Base-by-base conservation (phyloP, 805 yeast genomes). In the Diddensiella transvaalensis region DNA sequence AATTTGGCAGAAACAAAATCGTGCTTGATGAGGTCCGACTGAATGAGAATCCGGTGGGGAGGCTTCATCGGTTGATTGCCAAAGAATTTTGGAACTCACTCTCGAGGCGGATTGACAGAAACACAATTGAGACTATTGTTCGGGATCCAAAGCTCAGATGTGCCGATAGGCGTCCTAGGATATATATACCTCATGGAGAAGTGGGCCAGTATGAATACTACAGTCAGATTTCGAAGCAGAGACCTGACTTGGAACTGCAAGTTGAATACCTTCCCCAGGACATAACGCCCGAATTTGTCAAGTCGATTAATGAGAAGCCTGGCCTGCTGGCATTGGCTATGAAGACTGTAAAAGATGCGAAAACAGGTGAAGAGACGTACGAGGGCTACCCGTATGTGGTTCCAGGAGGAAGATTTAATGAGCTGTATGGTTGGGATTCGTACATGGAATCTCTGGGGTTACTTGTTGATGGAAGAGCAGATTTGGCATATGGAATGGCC, bases 391-490 rank as follows among this genome's bases (percentile, higher is more conserved):
- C 96, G 0, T 91, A 91, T 65, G 85, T 87, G 15, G 98, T 91
- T 21, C 99, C 99, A 1, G 99, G 99, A 15, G 98, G 99, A 19
- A 74, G 99, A 54, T 91, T 91, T 68, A 93, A 93, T 69, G 99
- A 91, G 68, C 76, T 89, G 50, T 91, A 93, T 61, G 99, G 98
- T 13, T 91, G 99, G 99, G 99, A 91, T 65, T 88, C 96, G 1
- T 91, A 93, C 62, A 86, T 93, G 84, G 89, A 84, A 62, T 79
- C 93, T 0, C 66, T 89, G 21, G 99, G 98, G 1, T 72, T 93
- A 37, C 64, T 93, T 22, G 75, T 78, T 22, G 85, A 85, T 60
- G 78, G 76, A 36, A 74, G 80, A 44, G 66, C 80, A 18, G 85
- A 82, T 36, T 73, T 90, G 29, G 91, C 96, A 5, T 74, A 82